Evolutionary conservation across 495 filamentous ascomycete species (phyloP), one percentile per base, ranked within the genome.

Genomic region (Daldinia caldariorum): DNA sequence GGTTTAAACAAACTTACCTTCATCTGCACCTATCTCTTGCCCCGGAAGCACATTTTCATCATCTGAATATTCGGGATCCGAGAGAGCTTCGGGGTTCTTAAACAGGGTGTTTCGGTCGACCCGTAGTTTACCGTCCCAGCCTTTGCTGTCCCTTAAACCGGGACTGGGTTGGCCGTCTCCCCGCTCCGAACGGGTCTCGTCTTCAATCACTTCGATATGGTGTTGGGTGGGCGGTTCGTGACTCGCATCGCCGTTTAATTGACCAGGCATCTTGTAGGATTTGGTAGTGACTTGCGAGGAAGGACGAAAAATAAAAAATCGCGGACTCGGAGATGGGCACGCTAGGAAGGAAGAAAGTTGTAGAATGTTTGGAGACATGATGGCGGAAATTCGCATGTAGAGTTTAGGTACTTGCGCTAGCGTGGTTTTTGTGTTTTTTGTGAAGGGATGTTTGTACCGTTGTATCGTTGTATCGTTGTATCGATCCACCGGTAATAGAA

Each of bases 121-220:
- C 14, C 94, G 84, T 57, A 97, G 84, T 80, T 97, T 97, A 58
- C 94, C 94, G 80, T 97, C 94, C 94, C 94, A 97, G 59, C 94
- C 94, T 74, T 90, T 92, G 78, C 89, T 90, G 75, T 92, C 80
- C 63, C 77, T 80, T 18, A 83, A 75, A 13, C 77, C 77, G 10
- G 80, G 81, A 53, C 79, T 83, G 12, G 78, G 61, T 58, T 82
- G 78, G 59, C 73, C 76, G n/a, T 83, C 81, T 66, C 74, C 70
- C n/a, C 71, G 73, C 7, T 79, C 76, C 6, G 80, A 80, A 22
- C 74, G 72, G 39, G 79, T 66, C n/a, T 67, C 74, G 31, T 79
- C 78, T 39, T 81, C 74, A 49, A 79, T 66, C 18, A 83, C 77
- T 53, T 83, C 82, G 65, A 83, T 82, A 57, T 80, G 83, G 50